phyloP scores from a whole-genome alignment of 1,139 yeast genomes.

The Hanseniaspora sp. region DNA sequence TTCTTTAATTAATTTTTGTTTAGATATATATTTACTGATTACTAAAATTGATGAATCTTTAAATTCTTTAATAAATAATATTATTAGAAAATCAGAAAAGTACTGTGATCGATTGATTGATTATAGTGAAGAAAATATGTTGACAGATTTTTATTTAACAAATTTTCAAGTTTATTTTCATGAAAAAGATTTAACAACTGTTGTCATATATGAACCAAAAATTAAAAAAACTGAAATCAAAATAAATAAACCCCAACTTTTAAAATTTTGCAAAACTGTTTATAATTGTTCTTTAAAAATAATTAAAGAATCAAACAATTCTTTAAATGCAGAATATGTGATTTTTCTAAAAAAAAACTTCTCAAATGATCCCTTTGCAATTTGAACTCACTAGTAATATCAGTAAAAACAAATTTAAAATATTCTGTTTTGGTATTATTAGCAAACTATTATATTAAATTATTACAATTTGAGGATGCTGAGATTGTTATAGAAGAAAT shows the following conservation, averaged over 20 bases:
- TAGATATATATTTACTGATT: slow-evolving; percentile 19
- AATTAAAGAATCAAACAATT: slow-evolving; percentile 15
- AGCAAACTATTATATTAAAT: too few relatives aligned
- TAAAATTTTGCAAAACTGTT: slow-evolving; percentile 23
- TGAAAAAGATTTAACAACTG: slow-evolving; percentile 24
- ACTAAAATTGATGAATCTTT: too few relatives aligned
- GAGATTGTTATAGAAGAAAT: too few relatives aligned
- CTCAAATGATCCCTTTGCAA: too few relatives aligned
- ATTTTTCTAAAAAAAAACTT: too few relatives aligned
- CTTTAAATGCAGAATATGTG: too few relatives aligned
- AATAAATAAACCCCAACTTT: slow-evolving; percentile 7
- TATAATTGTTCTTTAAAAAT: slow-evolving; percentile 24
- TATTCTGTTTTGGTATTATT: too few relatives aligned
- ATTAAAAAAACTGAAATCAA: slow-evolving; percentile 18
- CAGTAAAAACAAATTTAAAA: too few relatives aligned
- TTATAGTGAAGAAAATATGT: slow-evolving; percentile 17
- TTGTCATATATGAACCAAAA: slow-evolving; percentile 25
- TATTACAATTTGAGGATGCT: too few relatives aligned
- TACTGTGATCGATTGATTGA: not conserved
- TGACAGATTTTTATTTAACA: slow-evolving; percentile 19
- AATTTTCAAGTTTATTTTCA: slow-evolving; percentile 24
- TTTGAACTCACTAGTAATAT: too few relatives aligned
- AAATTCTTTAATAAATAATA: too few relatives aligned
- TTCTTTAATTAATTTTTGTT: slow-evolving; percentile 20
- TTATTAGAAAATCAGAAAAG: not conserved